Evolutionary conservation across 2,329 filamentous ascomycete genomes (phyloP), one percentile per base, ranked within the genome.

Genomic region (Diaporthe batatas): DNA sequence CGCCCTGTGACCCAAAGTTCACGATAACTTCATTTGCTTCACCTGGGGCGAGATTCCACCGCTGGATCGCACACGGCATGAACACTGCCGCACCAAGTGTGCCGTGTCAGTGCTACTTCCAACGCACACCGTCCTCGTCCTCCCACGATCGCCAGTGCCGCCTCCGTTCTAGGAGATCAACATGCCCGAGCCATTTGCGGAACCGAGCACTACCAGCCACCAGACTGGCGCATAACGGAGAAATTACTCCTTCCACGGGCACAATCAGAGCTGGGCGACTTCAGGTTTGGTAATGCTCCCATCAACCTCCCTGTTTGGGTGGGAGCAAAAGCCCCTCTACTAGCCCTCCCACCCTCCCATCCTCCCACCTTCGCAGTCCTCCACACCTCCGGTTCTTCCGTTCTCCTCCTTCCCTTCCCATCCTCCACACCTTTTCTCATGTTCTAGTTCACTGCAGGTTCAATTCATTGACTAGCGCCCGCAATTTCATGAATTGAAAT

Each of bases 11-110:
- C 42, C 42, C 62, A 67, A 47, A 67, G 29, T 67, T 67, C 47
- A 67, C 62, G 62, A 67, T 67, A 67, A 34, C 62, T 67, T 67
- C 62, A 67, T 67, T n/a, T 53, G 44, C 47, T 47, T 67, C 44
- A 44, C 47, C 47, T 67, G 47, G 47, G 42, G 47, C 6, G 36
- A 16, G 51, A n/a, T 16, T 51, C 62, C n/a, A n/a, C 47, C 44
- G 11, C 39, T 53, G 29, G 62, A 29, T n/a, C 7, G 47, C 62
- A 42, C 62, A 39, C 32, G 29, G 36, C 29, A 53, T 16, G 1
- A 3, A 39, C 44, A 23, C 29, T 25, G 29, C 44, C 29, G 18
- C 21, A 36, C 44, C 62, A 3, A 18, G 39, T 4, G 32, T 51
- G 47, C 47, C 29, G n/a, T 29, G 62, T 21, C 32, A 29, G 32